Evolutionary conservation across 2,329 filamentous ascomycete species (phyloP), one percentile per base, ranked within the genome.

Genomic region (Fusarium sp.): DNA sequence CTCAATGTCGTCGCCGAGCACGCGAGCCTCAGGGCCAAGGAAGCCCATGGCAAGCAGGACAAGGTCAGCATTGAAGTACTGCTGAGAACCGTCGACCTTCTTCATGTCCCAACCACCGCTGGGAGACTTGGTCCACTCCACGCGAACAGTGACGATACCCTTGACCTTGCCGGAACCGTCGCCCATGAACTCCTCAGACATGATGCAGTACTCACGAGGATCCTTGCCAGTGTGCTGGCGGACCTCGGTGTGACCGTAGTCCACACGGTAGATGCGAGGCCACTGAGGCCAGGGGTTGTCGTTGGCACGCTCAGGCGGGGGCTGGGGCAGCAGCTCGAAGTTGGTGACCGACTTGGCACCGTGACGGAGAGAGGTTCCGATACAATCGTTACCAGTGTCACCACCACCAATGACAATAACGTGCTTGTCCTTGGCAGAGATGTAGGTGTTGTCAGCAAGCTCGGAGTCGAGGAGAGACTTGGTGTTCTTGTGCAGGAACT

Each of bases 221-320:
- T 98, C 96, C 83, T 95, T 95, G 85, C 96, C 96, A 87, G 95
- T 96, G 87, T 98, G 95, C 77, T 96, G 95, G 84, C 96, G 95
- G 80, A 98, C 96, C 85, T 98, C 96, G 18, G 93, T 93, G 88
- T 98, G 96, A 66, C 96, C 96, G 81, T 98, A 98, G 85, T 98
- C 96, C n/a, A 98, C 94, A 78, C 96, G 95, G 89, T 98, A 98
- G 83, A 98, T 95, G 80, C 95, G 94, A 67, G 96, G 96, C 95
- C 96, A 98, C 85, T 98, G 96, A 11, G 96, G 96, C 96, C 96
- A 98, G 72, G 96, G 96, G 88, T 98, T 98, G 85, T 98, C 96
- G 73, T 91, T 90, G 74, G 94, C 95, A 85, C 96, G 95, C 88
- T 97, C 93, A 70, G 94, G 91, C 9, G 95, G 95, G 77, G 96